A percentile compares a stretch with the other conserved stretches of the same genome.
phyloP scores from a whole-genome alignment of 2,329 filamentous ascomycete genomes.

The Neonectria neomacrospora region DNA sequence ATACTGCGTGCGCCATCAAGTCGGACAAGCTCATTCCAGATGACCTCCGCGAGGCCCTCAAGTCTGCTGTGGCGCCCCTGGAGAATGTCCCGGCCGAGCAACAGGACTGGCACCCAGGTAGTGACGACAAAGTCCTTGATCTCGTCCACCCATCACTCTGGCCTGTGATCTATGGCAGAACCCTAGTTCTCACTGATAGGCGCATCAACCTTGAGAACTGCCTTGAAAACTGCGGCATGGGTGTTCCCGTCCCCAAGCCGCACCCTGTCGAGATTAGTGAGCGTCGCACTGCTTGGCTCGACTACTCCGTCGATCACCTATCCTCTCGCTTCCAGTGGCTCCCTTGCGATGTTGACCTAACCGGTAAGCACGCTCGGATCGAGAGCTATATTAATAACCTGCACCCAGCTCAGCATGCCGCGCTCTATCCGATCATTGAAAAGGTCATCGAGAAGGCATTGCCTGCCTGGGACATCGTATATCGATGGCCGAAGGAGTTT shows the following conservation, averaged over 20 bases:
- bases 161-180: conserved; percentile 65
- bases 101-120: conserved; percentile 72
- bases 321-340: conserved; percentile 57
- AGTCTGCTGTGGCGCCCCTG: conserved; percentile 56
- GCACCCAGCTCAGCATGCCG: conserved; percentile 54
- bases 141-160: conserved; percentile 73
- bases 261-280: conserved; percentile 19
- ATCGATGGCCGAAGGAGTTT: conserved; percentile 47
- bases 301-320: background rate
- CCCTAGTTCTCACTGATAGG: conserved; percentile 47
- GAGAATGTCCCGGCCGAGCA: conserved; percentile 60
- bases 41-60: conserved; percentile 52
- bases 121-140: conserved; percentile 67
- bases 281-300: conserved; percentile 7
- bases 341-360: conserved; percentile 60
- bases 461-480: conserved; percentile 57
- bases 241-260: background rate
- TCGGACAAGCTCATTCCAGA: conserved; percentile 47
- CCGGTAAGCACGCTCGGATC: conserved; percentile 52
- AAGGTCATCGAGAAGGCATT: conserved; percentile 54
- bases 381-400: conserved; percentile 66
- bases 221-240: conserved; percentile 49
- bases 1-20: conserved; percentile 48
- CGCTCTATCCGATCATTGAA: conserved; percentile 56
- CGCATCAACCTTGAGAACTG: conserved; percentile 52